Evolutionary conservation across 2,329 filamentous ascomycete genomes (phyloP), one percentile per base, ranked within the genome.

Genomic region (Fonsecaea nubica): DNA sequence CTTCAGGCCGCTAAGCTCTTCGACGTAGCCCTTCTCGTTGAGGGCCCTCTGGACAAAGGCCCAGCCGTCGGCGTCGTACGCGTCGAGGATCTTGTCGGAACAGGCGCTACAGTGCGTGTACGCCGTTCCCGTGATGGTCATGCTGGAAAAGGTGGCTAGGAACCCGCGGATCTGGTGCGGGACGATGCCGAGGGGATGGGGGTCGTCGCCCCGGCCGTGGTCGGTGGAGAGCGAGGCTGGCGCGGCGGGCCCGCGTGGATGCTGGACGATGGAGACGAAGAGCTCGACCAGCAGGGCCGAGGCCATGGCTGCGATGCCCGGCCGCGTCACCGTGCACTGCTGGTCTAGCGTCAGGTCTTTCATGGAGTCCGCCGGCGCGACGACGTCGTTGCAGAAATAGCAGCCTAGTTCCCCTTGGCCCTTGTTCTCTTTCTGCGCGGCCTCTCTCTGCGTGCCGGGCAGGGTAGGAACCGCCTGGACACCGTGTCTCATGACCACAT

Each of bases 361-460:
- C 75, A 97, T 86, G 2, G 93, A 97, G 92, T 96, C 74, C 69
- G 90, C 90, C 25, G 95, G 95, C 6, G 94, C 92, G 58, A 98
- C 94, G 32, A 99, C 94, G 77, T 99, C 95, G 74, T 96, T 98
- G 80, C 95, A 99, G 79, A 98, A 99, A 77, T 99, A 99, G 79
- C 95, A 99, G 9, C 95, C 95, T 32, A 98, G 83, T 35, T 55
- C 30, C 6, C 1, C 53, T 9, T 61, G 42, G 13, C 58, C 30
- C 8, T 48, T 12, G 21, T 50, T 21, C 30, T 52, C 13, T 33
- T 53, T 21, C 48, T 53, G 42, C 4, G 21, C 42, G 8, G 33
- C 36, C 45, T 33, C 40, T 9, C n/a, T 30, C 48, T 50, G 45
- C 7, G 15, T 58, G 13, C 40, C 40, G 10, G 30, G 25, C 35